These are phyloP conservation scores for Dothideomycetidae sp. DNA, from an alignment of 2,329 filamentous ascomycete genomes.

Conservation along the genomic window DNA sequence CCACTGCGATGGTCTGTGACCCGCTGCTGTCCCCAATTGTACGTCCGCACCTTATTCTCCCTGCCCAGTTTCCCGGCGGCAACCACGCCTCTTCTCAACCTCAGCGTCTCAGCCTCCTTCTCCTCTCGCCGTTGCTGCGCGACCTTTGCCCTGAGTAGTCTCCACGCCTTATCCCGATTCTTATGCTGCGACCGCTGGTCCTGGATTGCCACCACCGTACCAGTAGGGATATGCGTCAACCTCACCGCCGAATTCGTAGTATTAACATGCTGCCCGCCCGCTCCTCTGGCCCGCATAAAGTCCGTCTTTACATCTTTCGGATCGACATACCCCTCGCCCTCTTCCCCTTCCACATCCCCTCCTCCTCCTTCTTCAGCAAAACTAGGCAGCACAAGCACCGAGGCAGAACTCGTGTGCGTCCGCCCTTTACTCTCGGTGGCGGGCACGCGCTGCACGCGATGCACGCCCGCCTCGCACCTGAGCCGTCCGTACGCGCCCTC, in stretches of 20 bases:
- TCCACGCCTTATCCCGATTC: slow-evolving; percentile 81
- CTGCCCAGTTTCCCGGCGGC: slow-evolving; percentile 69
- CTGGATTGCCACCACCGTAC: slow-evolving; percentile 79
- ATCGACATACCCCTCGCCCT: slow-evolving; percentile 82
- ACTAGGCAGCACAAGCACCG: slow-evolving; percentile 80
- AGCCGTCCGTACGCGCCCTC: slow-evolving; percentile 68
- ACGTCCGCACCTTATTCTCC: slow-evolving; percentile 87
- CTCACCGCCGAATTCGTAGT: slow-evolving; percentile 94
- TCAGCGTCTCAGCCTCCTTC: slow-evolving; percentile 65
- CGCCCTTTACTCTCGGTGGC: slow-evolving; percentile 82
- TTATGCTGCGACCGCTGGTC: slow-evolving; percentile 80
- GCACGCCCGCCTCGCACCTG: slow-evolving; percentile 81
- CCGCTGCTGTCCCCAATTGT: slow-evolving; percentile 65
- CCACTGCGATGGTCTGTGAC: slow-evolving; percentile 83
- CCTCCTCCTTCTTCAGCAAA: slow-evolving; percentile 48
- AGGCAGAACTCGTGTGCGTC: slow-evolving; percentile 84
- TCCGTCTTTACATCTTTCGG: slow-evolving; percentile 69
- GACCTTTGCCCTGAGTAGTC: slow-evolving; percentile 64
- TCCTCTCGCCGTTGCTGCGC: slow-evolving; percentile 69
- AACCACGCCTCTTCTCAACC: slow-evolving; percentile 62
- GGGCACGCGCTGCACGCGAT: slow-evolving; percentile 86
- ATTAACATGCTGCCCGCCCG: slow-evolving; percentile 95
- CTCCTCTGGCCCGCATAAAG: slow-evolving; percentile 82
- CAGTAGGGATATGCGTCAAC: slow-evolving; percentile 78
- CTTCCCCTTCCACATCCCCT: slow-evolving; percentile 61